Evolutionary conservation across 164 flowering plant species (phyloP).

Genomic region (Tinospora cordifolia): DNA sequence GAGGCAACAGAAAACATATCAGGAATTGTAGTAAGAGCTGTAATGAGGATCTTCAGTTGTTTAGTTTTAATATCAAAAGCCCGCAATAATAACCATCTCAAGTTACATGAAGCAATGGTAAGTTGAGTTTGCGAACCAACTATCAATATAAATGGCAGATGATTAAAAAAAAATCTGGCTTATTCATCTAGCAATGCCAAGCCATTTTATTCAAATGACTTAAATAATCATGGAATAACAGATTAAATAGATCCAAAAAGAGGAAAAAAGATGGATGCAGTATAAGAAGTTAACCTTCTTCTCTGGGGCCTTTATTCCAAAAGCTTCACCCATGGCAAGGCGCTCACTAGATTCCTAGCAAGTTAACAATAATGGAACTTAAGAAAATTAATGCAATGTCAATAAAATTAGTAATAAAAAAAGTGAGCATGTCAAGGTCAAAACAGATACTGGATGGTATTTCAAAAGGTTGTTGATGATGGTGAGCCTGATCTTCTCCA

Average conservation of each 20-base stretch:
- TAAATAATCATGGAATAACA: neutral
- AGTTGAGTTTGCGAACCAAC: neutral
- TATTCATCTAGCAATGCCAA: neutral
- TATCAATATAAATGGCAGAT: neutral
- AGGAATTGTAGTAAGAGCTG: neutral
- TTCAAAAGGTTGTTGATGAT: slow-evolving; percentile 39
- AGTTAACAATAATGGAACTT: slow-evolving; percentile 9
- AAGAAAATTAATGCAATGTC: neutral
- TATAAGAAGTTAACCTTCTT: slow-evolving; percentile 47
- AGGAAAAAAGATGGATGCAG: neutral
- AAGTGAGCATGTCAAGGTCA: slow-evolving; percentile 11
- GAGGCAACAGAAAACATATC: neutral
- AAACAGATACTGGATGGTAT: slow-evolving; percentile 59
- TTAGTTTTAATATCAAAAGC: neutral
- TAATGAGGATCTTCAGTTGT: neutral
- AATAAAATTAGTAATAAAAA: neutral
- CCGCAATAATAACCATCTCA: neutral
- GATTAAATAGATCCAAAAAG: neutral
- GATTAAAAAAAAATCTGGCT: neutral
- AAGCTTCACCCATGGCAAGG: slow-evolving; percentile 88
- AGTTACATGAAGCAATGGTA: neutral
- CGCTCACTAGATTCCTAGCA: slow-evolving; percentile 78
- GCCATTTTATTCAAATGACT: neutral
- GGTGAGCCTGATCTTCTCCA: slow-evolving; percentile 36
- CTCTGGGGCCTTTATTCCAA: slow-evolving; percentile 80